phyloP scores from a whole-genome alignment of 2,329 filamentous ascomycete genomes.

The Arthrinium puccinioides region DNA sequence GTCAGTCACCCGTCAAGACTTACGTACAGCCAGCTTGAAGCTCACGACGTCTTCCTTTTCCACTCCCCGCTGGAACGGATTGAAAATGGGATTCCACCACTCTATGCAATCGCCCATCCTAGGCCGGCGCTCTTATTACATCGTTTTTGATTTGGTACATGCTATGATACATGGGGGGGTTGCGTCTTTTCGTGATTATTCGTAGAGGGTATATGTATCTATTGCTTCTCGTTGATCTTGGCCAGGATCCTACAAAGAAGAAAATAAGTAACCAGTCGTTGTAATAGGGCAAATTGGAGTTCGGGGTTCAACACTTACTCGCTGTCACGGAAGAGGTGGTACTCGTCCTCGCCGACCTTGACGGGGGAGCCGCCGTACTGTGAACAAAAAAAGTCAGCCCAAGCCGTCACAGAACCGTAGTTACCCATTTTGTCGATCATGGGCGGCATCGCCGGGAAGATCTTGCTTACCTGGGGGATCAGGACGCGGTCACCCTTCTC shows the following conservation, averaged over 20 bases:
- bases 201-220: constrained; percentile 1
- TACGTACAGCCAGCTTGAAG: constrained; percentile 6
- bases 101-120: constrained; percentile 15
- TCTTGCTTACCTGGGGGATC: constrained; percentile 83
- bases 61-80: constrained; percentile 2
- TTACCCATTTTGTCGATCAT: neutral
- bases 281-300: too few relatives aligned
- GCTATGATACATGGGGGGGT: constrained; percentile 17
- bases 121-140: constrained; percentile 12
- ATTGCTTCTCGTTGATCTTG: constrained; percentile 89
- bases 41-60: constrained; percentile 9
- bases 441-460: neutral
- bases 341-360: constrained; percentile 97
- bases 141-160: constrained; percentile 9
- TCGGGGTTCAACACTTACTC: constrained; percentile 64
- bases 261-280: neutral
- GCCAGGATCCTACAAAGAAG: constrained; percentile 67
- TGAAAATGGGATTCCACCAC: constrained; percentile 9
- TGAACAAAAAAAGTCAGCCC: too few relatives aligned
- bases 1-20: constrained; percentile 4
- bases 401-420: too few relatives aligned
- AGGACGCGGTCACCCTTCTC: constrained; percentile 81
- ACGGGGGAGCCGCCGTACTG: constrained; percentile 91
- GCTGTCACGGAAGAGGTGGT: constrained; percentile 90
- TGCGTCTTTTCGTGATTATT: neutral